Evolutionary conservation across 2,329 filamentous ascomycete genomes (phyloP).

Genomic region (Penicillium sp.): DNA sequence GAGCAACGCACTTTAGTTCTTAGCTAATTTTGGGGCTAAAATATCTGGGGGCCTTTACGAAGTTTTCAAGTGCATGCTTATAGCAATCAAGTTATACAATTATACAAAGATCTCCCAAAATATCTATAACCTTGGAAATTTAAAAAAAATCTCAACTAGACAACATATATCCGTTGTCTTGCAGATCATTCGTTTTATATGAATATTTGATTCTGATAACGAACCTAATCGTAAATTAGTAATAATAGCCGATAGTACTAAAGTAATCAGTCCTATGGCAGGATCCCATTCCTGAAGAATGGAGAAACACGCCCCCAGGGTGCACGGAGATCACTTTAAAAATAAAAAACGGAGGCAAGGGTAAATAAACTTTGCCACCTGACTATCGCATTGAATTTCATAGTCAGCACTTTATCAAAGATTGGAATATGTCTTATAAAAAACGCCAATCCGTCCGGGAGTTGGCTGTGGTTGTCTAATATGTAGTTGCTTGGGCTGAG

Average conservation of each 20-base stretch:
- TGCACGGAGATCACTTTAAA: not conserved
- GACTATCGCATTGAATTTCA: not conserved
- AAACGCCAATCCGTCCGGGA: not conserved
- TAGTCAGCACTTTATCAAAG: not conserved
- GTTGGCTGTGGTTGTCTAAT: not conserved
- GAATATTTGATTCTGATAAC: too few relatives aligned
- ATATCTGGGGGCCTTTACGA: not conserved
- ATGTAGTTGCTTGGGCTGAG: not conserved
- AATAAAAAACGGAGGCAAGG: not conserved
- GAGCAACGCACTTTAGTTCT: not conserved
- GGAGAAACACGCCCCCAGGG: too few relatives aligned
- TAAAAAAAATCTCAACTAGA: too few relatives aligned
- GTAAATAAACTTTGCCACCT: not conserved
- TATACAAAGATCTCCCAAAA: not conserved
- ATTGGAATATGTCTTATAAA: not conserved
- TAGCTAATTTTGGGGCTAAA: not conserved
- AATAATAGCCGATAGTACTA: not conserved
- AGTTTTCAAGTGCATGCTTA: not conserved
- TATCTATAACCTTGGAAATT: too few relatives aligned
- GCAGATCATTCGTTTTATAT: too few relatives aligned
- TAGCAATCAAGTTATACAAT: not conserved
- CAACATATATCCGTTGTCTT: too few relatives aligned
- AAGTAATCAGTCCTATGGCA: not conserved
- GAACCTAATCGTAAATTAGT: too few relatives aligned
- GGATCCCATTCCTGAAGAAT: not conserved